Evolutionary conservation across 2,329 filamentous ascomycete species (phyloP), one percentile per base, ranked within the genome.

Genomic region (Botryotinia globosa): DNA sequence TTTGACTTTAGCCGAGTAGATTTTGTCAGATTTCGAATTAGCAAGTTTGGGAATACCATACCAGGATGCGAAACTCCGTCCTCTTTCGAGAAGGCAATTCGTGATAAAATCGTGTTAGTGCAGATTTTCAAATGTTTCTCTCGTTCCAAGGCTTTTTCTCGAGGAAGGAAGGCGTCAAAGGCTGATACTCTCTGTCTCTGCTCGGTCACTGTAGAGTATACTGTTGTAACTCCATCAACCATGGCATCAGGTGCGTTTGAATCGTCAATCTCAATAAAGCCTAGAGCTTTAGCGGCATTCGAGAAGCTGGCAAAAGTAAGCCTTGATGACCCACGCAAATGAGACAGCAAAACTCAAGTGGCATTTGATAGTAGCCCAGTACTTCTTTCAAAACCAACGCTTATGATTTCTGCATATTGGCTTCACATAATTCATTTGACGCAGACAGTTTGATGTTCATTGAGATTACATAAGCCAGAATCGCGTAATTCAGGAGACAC

Each of bases 121-220:
- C 71, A 74, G 7, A 74, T 67, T 3, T 32, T 73, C 39, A 74
- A 44, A 67, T 72, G 72, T 12, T 66, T 34, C 25, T 74, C 61
- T 44, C 73, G 32, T 51, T 65, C 5, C 14, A 74, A 25, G 3
- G 71, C 73, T 18, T 34, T n/a, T 58, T 68, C n/a, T 22, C 37
- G 22, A n/a, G 71, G 51, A 56, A 74, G 70, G 63, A 74, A 74
- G 14, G 71, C 71, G 16, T 74, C 73, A 20, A 73, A 66, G 1
- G 61, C 71, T 20, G 73, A 74, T 44, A 74, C 73, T 32, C 73
- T 72, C 54, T 73, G 32, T 3, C 45, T 65, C 32, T 69, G 64
- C 48, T 71, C 45, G 22, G 70, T 51, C 2, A 74, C 45, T 56
- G 73, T 74, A 29, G 42, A 9, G 42, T 67, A 68, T 1, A 74